These are phyloP conservation scores for Pythium aphanidermatum DNA, from an alignment of 352 stramenopile genomes.

Conservation along the genomic window DNA sequence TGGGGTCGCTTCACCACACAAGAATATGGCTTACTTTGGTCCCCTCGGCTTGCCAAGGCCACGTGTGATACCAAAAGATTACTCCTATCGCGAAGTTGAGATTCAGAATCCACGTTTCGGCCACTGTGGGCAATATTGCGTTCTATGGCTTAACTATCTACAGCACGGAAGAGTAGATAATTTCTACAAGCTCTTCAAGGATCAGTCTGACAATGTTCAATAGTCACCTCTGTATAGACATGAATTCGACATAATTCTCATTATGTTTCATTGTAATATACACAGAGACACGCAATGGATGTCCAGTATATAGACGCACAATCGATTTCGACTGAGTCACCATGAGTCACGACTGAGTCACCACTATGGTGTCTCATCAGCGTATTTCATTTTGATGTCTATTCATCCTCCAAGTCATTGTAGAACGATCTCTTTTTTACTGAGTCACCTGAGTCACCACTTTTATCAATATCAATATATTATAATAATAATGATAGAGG, in stretches of 20 bases:
- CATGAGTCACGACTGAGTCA: conserved; percentile 13
- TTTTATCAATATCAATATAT: no score
- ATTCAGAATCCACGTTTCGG: conserved; percentile 15
- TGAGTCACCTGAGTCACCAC: conserved; percentile 8
- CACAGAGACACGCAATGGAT: no score
- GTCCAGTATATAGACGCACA: no score
- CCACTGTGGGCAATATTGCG: conserved; percentile 14
- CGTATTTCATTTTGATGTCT: conserved; percentile 14
- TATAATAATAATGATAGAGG: no score
- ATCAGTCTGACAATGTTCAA: conserved; percentile 18
- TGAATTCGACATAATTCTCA: conserved; percentile 15
- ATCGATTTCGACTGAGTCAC: conserved; percentile 11
- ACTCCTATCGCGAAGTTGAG: conserved; percentile 8
- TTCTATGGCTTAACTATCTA: conserved; percentile 16
- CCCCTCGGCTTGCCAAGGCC: conserved; percentile 7
- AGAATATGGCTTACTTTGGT: conserved; percentile 16
- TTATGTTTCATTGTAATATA: no score
- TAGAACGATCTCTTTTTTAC: conserved; percentile 10
- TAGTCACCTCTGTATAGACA: conserved; percentile 12
- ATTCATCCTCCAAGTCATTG: conserved; percentile 10
- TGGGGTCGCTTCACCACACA: no score
- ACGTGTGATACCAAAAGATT: conserved; percentile 7
- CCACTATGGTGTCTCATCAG: conserved; percentile 13
- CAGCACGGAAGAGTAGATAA: conserved; percentile 8
- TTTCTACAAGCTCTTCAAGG: conserved; percentile 17